Percentiles rank a stretch among this genome's conserved stretches.
phyloP scores from a whole-genome alignment of 176 grass and related monocot genomes.

The Bolboschoenus planiculmis region DNA sequence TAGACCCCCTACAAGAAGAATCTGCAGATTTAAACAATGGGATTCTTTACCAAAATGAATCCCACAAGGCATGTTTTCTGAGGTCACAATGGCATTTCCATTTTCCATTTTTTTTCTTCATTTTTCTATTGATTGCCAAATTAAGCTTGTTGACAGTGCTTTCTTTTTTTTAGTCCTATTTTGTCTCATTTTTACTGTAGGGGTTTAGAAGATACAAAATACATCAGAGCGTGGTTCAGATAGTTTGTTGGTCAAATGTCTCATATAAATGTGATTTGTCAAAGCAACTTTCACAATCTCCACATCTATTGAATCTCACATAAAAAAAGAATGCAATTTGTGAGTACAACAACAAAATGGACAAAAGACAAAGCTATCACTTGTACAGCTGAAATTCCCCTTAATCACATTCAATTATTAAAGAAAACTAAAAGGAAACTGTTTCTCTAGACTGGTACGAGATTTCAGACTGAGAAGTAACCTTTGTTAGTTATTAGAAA shows the following conservation, averaged over 20 bases:
- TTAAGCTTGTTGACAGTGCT: not conserved
- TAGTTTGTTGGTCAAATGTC: not conserved
- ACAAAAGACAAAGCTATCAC: not conserved
- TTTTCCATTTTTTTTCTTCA: not conserved
- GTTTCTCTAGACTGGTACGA: not conserved
- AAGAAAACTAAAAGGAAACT: not conserved
- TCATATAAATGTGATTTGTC: not conserved
- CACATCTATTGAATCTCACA: not conserved
- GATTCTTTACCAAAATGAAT: conserved; percentile 2
- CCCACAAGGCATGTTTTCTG: not conserved
- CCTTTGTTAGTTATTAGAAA: not conserved
- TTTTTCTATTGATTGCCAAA: not conserved
- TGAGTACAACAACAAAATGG: not conserved
- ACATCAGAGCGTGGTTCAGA: not conserved
- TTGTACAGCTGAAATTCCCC: not conserved
- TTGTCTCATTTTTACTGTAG: not conserved
- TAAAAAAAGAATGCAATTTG: not conserved
- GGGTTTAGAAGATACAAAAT: not conserved
- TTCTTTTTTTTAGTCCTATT: not conserved
- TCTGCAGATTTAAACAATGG: not conserved
- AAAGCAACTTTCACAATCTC: not conserved
- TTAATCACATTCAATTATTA: not conserved
- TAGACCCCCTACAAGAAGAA: not conserved
- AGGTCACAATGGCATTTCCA: not conserved
- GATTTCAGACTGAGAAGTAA: not conserved